Evolutionary conservation across 1,284 basidiomycete species (phyloP).

Genomic region (Cryptococcus hybrid): DNA sequence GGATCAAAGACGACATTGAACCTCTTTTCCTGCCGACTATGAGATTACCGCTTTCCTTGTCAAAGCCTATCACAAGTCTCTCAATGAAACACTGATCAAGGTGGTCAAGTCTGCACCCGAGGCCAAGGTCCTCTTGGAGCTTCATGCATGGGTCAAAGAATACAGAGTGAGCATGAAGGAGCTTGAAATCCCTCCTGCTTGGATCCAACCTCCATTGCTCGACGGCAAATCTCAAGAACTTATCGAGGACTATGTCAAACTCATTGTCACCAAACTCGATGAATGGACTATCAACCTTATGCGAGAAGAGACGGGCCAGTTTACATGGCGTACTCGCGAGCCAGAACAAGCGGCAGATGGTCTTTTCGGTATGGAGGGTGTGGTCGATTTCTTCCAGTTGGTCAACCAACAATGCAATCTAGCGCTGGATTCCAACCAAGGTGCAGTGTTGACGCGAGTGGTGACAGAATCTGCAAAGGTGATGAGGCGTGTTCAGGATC

Average conservation of each 20-base stretch:
- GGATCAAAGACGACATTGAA: conserved; percentile 81
- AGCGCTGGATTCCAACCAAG: conserved; percentile 93
- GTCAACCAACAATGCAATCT: conserved; percentile 97
- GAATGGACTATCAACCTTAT: conserved; percentile 96
- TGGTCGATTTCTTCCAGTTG: conserved; percentile 96
- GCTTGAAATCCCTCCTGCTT: conserved; percentile 73
- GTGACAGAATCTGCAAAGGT: conserved; percentile 84
- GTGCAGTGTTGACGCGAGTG: conserved; percentile 86
- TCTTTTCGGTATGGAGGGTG: conserved; percentile 86
- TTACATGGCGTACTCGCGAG: conserved; percentile 75
- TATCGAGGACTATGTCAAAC: conserved; percentile 91
- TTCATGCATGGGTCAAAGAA: conserved; percentile 93
- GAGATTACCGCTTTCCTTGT: conserved; percentile 82
- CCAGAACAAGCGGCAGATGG: conserved; percentile 89
- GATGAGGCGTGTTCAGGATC: conserved; percentile 84
- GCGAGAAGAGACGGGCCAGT: conserved; percentile 84
- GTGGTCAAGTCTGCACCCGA: conserved; percentile 77
- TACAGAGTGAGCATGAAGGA: conserved; percentile 96
- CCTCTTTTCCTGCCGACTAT: conserved; percentile 88
- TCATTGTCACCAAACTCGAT: conserved; percentile 94
- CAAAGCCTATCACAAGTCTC: conserved; percentile 87
- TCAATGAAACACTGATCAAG: conserved; percentile 71
- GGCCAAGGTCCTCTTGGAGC: conserved; percentile 76
- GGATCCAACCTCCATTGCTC: conserved; percentile 83
- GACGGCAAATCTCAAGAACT: conserved; percentile 91